Evolutionary conservation across 2,329 filamentous ascomycete species (phyloP).

Genomic region (Fusarium agapanthi): DNA sequence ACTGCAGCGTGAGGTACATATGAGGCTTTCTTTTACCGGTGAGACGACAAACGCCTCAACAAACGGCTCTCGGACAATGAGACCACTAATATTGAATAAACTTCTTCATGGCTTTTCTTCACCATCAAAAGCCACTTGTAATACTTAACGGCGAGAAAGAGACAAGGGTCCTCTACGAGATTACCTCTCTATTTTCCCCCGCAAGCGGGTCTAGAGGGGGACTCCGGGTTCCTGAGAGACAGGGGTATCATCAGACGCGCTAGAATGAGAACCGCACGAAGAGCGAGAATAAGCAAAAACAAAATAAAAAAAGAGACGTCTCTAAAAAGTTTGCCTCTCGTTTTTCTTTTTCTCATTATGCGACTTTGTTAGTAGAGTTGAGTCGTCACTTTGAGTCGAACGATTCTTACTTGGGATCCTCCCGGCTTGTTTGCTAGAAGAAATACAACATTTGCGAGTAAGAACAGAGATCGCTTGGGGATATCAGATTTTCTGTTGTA

Average conservation of each 20-base stretch:
- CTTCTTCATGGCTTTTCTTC: neutral
- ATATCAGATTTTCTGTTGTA: constrained; percentile 11
- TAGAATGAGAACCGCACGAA: constrained; percentile 15
- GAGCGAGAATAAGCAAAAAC: constrained; percentile 1
- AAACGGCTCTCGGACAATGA: neutral
- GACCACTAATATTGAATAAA: neutral
- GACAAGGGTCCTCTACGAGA: constrained; percentile 10
- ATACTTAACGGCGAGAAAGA: neutral
- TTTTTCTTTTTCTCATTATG: neutral
- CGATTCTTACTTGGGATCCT: constrained; percentile 27
- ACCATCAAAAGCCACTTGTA: neutral
- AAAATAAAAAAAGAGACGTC: neutral
- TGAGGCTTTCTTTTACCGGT: neutral
- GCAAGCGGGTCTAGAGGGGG: constrained; percentile 8
- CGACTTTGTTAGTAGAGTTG: constrained; percentile 5
- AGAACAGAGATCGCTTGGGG: neutral
- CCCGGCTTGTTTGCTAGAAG: constrained; percentile 2
- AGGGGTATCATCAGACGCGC: constrained; percentile 21
- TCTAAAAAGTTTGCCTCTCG: constrained; percentile 12
- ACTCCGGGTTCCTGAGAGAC: constrained; percentile 24
- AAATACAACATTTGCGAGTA: neutral
- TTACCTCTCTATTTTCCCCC: neutral
- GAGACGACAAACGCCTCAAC: constrained; percentile 8
- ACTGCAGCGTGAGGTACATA: neutral
- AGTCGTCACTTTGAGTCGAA: constrained; percentile 41